Base-by-base conservation (phyloP, 1,139 yeast species). In the Saccharomycopsis hybrid region DNA sequence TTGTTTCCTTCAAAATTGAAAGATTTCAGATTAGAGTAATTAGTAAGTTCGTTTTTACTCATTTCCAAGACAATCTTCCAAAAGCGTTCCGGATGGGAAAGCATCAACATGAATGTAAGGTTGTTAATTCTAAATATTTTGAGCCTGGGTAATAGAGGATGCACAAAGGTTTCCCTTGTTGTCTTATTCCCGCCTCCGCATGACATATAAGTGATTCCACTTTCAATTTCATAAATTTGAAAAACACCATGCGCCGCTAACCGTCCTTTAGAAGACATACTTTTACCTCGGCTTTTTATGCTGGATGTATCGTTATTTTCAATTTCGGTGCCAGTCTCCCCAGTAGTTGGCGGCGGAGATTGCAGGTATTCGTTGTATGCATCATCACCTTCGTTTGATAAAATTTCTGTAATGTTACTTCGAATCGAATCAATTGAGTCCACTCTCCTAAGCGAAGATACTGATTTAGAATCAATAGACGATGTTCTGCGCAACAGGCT, bases 71-170 rank as follows among this genome's bases (percentile, higher is more conserved):
- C 71, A 2, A 84, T 73, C 53, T 79, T 74, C 90, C 90, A 84
- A 62, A 80, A 84, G 57, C 89, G 67, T 53, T 81, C 83, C 0
- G 90, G 90, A 56, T 82, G 82, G 7, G 78, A 78, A 56, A 84
- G 70, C 1, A 89, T 86, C 33, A 85, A 60, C 1, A 84, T 70
- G 58, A 81, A 82, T 54, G 79, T 80, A 55, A 74, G 72, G 45
- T 62, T 59, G 33, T 69, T 70, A 1, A 79, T 72, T 55, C 85
- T 71, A 51, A 84, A 66, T 2, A 84, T 69, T 58, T 80, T 77
- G 49, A 79, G 65, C 53, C 72, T 74, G 2, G 86, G 85, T 45
- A 85, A 65, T 18, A 85, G 73, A 1, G 94, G 90, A 59, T 84
- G 83, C 4, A 77, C 74, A 47, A 78, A 72, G 4, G 76, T 43